Base-by-base conservation (phyloP, 306 rosid species). In the Senna tora region DNA sequence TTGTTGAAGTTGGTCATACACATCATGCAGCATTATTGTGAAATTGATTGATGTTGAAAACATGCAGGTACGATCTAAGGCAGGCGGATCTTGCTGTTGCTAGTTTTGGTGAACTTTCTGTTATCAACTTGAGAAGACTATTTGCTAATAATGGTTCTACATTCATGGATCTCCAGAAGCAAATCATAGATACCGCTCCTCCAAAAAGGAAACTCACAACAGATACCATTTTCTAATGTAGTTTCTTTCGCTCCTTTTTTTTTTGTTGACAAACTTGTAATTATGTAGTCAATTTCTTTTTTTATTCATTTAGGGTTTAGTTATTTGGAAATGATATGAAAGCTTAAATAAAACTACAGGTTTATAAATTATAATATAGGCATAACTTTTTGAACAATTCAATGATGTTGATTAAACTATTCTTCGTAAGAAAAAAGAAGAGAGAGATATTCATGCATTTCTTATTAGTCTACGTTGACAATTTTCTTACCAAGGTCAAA, bases 71-170 rank as follows among this genome's bases (percentile, higher is more conserved):
- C 66, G 88, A 95, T 70, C 87, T 95, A 79, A 84, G 76, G 62
- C 99, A 95, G 77, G 96, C 97, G 13, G 99, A 95, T 86, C 96
- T 95, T 82, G 90, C 99, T n/a, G 89, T 95, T 58, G 99, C 87
- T 56, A 87, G 89, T 75, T 89, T 89, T n/a, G 85, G 76, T 45
- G 99, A 95, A 81, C 96, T 95, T 56, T 95, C 99, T 0, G 97
- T 95, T 73, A 95, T 95, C 83, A 95, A 95, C 88, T 82, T 95
- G 21, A 67, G 99, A 74, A 91, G 99, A 86, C 74, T 95, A 62
- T 95, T 95, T 74, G 99, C 96, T 5, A 85, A 91, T 77, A 91
- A 79, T 58, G 99, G 99, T 38, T 86, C 90, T 10, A 85, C 96
- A 21, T 95, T 95, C 75, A 95, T 91, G 97, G 97, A 95, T 75